A percentile compares a stretch with the other conserved stretches of the same genome.
Evolutionary conservation across 345 rosid species (phyloP).

Genomic region (Aegle marmelos): DNA sequence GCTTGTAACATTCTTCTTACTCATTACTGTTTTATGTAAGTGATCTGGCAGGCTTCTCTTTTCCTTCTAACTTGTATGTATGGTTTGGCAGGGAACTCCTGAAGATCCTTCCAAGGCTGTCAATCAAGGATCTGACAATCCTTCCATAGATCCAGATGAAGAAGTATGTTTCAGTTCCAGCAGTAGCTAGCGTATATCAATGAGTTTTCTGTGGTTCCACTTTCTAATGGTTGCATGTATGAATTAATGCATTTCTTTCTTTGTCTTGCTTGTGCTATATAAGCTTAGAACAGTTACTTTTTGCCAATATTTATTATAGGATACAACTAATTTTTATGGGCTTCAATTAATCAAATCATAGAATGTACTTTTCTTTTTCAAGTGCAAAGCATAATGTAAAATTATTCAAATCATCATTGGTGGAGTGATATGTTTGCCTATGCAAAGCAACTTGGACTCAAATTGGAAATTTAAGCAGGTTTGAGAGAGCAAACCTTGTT

Average conservation of each 20-base stretch:
- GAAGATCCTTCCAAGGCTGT: constrained; percentile 36
- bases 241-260: neutral
- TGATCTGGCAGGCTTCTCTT: neutral
- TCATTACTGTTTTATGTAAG: constrained; percentile 1
- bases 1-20: constrained; percentile 34
- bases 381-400: neutral
- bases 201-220: constrained; percentile 3
- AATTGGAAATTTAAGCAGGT: neutral
- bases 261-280: neutral
- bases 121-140: constrained; percentile 24
- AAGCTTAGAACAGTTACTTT: neutral
- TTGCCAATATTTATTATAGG: neutral
- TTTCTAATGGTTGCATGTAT: neutral
- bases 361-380: neutral
- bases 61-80: constrained; percentile 17
- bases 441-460: neutral
- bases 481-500: neutral
- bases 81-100: constrained; percentile 43
- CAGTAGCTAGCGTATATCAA: neutral
- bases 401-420: neutral
- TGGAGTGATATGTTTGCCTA: neutral
- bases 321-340: neutral
- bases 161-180: constrained; percentile 32
- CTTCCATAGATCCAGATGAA: constrained; percentile 37
- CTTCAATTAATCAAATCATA: neutral